These are phyloP conservation scores for Ceratobasidium sp. DNA, from an alignment of 1,284 basidiomycete genomes.

Conservation along the genomic window DNA sequence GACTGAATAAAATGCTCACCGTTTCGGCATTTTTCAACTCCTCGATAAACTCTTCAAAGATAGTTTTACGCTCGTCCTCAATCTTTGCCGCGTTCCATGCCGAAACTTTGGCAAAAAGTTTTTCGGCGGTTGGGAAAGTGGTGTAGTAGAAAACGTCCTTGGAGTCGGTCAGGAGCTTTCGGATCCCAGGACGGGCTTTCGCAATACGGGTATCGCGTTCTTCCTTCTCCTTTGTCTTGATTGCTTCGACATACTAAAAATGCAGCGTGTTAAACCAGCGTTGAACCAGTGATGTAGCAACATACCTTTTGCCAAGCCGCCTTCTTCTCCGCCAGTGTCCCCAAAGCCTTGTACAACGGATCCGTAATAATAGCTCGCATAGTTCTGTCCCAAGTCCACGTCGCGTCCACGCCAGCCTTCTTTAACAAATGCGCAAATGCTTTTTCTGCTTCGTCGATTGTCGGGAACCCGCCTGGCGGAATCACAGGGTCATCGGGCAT, in stretches of 20 bases:
- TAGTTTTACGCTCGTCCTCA: conserved; percentile 82
- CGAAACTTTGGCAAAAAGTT: conserved; percentile 82
- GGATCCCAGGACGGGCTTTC: conserved; percentile 83
- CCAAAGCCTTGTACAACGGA: conserved; percentile 95
- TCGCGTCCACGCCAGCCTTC: conserved; percentile 88
- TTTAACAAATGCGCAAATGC: conserved; percentile 92
- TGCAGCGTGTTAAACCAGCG: conserved; percentile 45
- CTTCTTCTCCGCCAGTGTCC: conserved; percentile 95
- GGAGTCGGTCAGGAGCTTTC: conserved; percentile 85
- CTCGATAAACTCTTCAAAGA: conserved; percentile 90
- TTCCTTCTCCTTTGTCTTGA: conserved; percentile 77
- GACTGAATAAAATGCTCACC: conserved; percentile 63
- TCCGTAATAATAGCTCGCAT: conserved; percentile 99
- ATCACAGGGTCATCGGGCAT: conserved; percentile 86
- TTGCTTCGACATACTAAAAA: conserved; percentile 74
- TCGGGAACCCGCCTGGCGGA: conserved; percentile 88
- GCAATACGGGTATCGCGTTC: conserved; percentile 83
- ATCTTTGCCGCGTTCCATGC: conserved; percentile 89
- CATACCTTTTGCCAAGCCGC: conserved; percentile 89
- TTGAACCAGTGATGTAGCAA: conserved; percentile 2
- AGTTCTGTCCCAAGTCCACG: conserved; percentile 98
- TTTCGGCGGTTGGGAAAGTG: conserved; percentile 87
- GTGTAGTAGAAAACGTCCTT: conserved; percentile 89
- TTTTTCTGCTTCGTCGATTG: conserved; percentile 89
- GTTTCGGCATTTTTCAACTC: conserved; percentile 89